Evolutionary conservation across 2,329 filamentous ascomycete genomes (phyloP).

Genomic region (Paecilomyces niveus): DNA sequence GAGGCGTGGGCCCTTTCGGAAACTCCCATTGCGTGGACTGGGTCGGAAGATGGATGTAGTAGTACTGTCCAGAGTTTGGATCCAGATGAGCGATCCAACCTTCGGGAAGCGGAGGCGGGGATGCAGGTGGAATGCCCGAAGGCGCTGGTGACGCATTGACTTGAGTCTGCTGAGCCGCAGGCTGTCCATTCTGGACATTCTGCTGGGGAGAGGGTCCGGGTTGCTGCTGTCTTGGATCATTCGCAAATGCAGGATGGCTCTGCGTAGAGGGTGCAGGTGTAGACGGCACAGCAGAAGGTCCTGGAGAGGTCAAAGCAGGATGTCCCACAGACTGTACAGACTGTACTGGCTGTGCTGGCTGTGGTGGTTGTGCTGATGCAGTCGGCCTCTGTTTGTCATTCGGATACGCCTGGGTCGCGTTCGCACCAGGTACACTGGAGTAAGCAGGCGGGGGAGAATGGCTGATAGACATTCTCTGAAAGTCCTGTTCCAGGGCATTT

Average conservation of each 20-base stretch:
- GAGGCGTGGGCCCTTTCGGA: conserved; percentile 85
- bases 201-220: conserved; percentile 32
- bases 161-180: conserved; percentile 17
- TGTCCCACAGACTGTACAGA: conserved; percentile 11
- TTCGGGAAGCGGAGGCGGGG: conserved; percentile 87
- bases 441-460: conserved; percentile 94
- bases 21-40: conserved; percentile 99
- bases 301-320: conserved; percentile 17
- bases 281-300: conserved; percentile 14
- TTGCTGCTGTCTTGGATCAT: conserved; percentile 57
- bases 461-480: conserved; percentile 70
- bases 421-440: conserved; percentile 59
- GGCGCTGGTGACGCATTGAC: conserved; percentile 28
- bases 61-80: conserved; percentile 93
- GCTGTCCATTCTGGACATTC: conserved; percentile 21
- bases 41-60: conserved; percentile 93
- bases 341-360: conserved; percentile 4
- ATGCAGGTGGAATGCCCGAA: conserved; percentile 57
- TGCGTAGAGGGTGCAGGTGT: conserved; percentile 30
- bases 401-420: conserved; percentile 55
- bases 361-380: conserved; percentile 15
- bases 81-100: conserved; percentile 98
- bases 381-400: conserved; percentile 65
- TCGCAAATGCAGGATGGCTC: conserved; percentile 84
- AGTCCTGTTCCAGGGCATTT: conserved; percentile 76